phyloP scores from a whole-genome alignment of 176 grass and related monocot genomes.

The Oryza glaberrima region DNA sequence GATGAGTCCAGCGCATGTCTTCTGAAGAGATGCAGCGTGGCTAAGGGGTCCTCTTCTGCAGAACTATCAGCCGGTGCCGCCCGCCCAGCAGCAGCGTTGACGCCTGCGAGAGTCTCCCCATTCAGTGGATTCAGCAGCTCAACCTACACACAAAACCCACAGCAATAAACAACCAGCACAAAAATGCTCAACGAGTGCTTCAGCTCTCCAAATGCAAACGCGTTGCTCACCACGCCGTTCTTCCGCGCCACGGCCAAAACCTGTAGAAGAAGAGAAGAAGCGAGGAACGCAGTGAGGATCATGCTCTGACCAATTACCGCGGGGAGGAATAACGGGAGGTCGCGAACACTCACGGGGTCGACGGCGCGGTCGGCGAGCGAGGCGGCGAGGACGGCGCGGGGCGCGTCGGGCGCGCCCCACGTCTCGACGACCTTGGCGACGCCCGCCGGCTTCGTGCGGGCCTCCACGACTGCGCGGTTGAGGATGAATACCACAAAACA shows the following conservation, averaged over 20 bases:
- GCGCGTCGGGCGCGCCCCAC: constrained; percentile 82
- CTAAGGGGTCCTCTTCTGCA: constrained; percentile 50
- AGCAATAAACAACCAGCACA: constrained; percentile 7
- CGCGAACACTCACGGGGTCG: constrained; percentile 62
- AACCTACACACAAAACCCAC: constrained; percentile 56
- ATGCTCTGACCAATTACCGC: neutral
- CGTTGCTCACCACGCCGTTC: constrained; percentile 70
- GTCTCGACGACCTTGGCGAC: constrained; percentile 79
- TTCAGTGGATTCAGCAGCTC: constrained; percentile 83
- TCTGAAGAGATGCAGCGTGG: constrained; percentile 77
- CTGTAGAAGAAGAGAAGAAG: constrained; percentile 43
- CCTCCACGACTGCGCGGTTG: constrained; percentile 65
- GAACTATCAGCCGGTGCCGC: constrained; percentile 5
- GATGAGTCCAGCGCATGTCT: constrained; percentile 52
- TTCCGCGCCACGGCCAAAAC: constrained; percentile 82
- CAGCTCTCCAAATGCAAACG: neutral
- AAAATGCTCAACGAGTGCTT: neutral
- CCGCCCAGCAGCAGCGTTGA: constrained; percentile 34
- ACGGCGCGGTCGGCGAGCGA: constrained; percentile 60
- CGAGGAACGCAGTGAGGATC: neutral
- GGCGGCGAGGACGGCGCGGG: constrained; percentile 54
- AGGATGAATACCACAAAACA: too few relatives aligned
- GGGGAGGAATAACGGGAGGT: neutral
- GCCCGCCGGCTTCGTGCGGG: constrained; percentile 53
- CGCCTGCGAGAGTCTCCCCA: constrained; percentile 62